These are phyloP conservation scores for Mangifera indica DNA, from an alignment of 345 rosid species.

Conservation along the genomic window DNA sequence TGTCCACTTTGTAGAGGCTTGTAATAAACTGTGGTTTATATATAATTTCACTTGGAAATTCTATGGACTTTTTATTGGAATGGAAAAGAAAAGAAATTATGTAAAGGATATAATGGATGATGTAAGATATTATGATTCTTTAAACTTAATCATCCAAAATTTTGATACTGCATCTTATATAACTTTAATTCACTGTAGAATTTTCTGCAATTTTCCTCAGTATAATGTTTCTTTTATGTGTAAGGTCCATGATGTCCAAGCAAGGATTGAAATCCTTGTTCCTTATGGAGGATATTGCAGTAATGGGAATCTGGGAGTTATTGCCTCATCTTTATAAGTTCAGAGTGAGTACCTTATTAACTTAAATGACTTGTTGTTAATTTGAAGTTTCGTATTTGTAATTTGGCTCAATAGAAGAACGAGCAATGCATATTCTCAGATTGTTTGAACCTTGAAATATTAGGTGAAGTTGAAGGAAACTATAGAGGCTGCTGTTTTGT, in stretches of 20 bases:
- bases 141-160: background rate
- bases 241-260: constrained; percentile 71
- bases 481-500: constrained; percentile 59
- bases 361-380: background rate
- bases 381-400: background rate
- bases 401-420: background rate
- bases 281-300: constrained; percentile 87
- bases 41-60: background rate
- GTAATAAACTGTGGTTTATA: too few species aligned
- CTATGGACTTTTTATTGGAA: background rate
- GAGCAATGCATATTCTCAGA: background rate
- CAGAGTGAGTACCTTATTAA: constrained; percentile 50
- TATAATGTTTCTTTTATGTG: constrained; percentile 1
- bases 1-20: background rate
- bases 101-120: background rate
- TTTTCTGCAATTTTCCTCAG: constrained; percentile 5
- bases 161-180: background rate
- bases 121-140: background rate
- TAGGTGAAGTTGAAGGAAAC: constrained; percentile 73
- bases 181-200: background rate
- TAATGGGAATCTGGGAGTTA: constrained; percentile 92
- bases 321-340: constrained; percentile 74
- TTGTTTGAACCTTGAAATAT: constrained; percentile 20
- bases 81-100: background rate
- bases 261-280: constrained; percentile 70